These are phyloP conservation scores for Eucalyptus paniculata DNA, from an alignment of 345 rosid genomes.

Conservation along the genomic window DNA sequence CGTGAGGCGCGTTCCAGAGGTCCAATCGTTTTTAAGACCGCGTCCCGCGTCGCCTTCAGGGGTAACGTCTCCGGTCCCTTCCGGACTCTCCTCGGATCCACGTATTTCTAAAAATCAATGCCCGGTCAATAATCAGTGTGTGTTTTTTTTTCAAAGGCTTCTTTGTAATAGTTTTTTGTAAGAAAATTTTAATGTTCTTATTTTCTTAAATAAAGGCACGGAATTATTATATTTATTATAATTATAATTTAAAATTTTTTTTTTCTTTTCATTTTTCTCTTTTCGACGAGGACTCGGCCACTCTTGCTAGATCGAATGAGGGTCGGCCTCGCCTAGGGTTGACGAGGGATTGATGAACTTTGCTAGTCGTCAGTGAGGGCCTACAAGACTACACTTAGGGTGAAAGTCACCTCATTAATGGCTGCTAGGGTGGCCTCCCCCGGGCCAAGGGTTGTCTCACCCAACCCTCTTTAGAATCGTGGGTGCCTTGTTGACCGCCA, in stretches of 20 bases:
- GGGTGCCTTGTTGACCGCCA: too few relatives aligned
- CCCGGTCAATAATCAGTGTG: rapidly evolving
- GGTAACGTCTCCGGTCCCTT: neutral
- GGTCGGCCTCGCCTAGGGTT: rapidly evolving
- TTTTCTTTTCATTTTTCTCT: rapidly evolving
- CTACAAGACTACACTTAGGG: too few relatives aligned
- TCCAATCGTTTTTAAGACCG: neutral
- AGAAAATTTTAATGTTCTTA: too few relatives aligned
- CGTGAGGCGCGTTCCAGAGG: neutral
- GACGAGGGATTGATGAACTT: too few relatives aligned
- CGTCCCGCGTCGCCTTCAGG: neutral
- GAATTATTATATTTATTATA: too few relatives aligned
- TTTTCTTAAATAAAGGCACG: too few relatives aligned
- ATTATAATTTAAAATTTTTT: too few relatives aligned
- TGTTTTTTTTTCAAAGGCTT: neutral
- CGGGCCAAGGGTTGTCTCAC: too few relatives aligned
- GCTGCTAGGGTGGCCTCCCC: too few relatives aligned
- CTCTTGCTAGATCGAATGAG: rapidly evolving
- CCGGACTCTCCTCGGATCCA: neutral
- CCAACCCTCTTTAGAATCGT: rapidly evolving
- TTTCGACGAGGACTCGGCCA: rapidly evolving
- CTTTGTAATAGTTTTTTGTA: neutral
- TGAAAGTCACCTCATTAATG: too few relatives aligned
- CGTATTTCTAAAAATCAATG: neutral
- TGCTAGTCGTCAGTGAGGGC: rapidly evolving